phyloP scores from a whole-genome alignment of 208 protist genomes.

The Novymonas esmeraldas region DNA sequence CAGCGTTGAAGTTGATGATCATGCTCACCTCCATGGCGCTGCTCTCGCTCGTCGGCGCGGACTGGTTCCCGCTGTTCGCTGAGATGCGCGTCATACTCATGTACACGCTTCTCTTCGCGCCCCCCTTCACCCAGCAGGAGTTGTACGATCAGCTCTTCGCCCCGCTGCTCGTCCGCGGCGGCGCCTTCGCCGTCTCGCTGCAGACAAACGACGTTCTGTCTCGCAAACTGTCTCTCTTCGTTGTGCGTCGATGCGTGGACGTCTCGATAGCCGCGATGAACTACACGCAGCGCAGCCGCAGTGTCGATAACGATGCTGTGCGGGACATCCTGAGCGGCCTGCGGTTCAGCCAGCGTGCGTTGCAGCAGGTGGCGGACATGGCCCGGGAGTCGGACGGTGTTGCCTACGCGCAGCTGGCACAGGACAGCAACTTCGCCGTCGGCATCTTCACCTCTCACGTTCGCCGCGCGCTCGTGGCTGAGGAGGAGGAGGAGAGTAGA shows the following conservation, averaged over 20 bases:
- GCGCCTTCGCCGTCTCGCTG: constrained; percentile 20
- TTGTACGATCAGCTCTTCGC: constrained; percentile 61
- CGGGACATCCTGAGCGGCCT: constrained; percentile 61
- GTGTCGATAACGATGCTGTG: constrained; percentile 42
- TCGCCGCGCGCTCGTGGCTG: constrained; percentile 11
- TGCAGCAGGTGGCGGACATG: constrained; percentile 36
- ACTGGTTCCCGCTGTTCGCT: constrained; percentile 58
- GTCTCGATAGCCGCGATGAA: constrained; percentile 51
- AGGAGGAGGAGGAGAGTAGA: constrained; percentile 1
- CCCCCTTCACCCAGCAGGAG: constrained; percentile 50
- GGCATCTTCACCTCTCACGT: constrained; percentile 20
- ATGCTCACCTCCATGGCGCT: constrained; percentile 54
- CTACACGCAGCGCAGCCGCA: constrained; percentile 28
- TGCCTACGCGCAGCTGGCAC: constrained; percentile 14
- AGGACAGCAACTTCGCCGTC: constrained; percentile 20
- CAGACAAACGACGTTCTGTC: constrained; percentile 42
- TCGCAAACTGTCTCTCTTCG: constrained; percentile 32
- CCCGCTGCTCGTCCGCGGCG: constrained; percentile 35
- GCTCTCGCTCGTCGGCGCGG: constrained; percentile 48
- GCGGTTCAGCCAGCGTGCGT: constrained; percentile 43
- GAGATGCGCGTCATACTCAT: constrained; percentile 63
- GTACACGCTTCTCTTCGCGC: constrained; percentile 57
- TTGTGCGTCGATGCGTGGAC: constrained; percentile 38
- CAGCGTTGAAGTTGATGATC: constrained; percentile 67
- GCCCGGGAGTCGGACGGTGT: constrained; percentile 18